Base-by-base conservation (phyloP, 108 stramenopile species). In the Nitzschia putrida region DNA sequence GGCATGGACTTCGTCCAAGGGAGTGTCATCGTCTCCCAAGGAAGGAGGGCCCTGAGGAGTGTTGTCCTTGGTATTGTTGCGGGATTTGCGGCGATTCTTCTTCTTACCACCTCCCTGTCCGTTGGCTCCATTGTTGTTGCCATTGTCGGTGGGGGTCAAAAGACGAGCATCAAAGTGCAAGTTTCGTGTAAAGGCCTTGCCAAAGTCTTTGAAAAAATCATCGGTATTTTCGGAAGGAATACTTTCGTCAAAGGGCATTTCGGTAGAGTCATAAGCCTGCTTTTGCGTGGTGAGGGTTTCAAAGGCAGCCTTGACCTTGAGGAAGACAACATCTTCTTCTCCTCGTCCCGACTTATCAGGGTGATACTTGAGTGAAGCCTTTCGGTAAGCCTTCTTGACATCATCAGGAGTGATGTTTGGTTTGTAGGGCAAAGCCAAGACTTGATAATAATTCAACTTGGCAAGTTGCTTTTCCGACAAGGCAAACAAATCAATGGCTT, bases 261-360 rank as follows among this genome's bases (percentile, higher is more conserved):
- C 77, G 20, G 88, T 87, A 8, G 91, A 93, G 73, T 99, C 99
- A 65, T 98, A 99, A 8, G 89, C 86, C 21, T 90, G 81, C 90
- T 81, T 77, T 95, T 97, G 42, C 61, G 69, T 23, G 69, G 69
- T 68, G 57, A 99, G 68, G 0, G 90, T 94, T 56, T 99, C 96
- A 64, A 90, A 97, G 11, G 98, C 99, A 14, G 91, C 83, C 79
- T 98, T 97, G 42, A 99, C 95, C 40, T 87, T 81, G 53, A 98
- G 79, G 71, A 99, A 99, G 8, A 98, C 94, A 42, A 80, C 81
- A 75, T 97, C 96, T 63, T 95, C 93, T 44, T 94, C 91, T 4
- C 85, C 94, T 16, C 85, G 76, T 7, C 92, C 91, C 20, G 86
- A 88, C 70, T 95, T 95, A 60, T 95, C 95, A 6, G 95, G 95